Base-by-base conservation (phyloP, 2,329 filamentous ascomycete genomes). In the Fusarium sp. region DNA sequence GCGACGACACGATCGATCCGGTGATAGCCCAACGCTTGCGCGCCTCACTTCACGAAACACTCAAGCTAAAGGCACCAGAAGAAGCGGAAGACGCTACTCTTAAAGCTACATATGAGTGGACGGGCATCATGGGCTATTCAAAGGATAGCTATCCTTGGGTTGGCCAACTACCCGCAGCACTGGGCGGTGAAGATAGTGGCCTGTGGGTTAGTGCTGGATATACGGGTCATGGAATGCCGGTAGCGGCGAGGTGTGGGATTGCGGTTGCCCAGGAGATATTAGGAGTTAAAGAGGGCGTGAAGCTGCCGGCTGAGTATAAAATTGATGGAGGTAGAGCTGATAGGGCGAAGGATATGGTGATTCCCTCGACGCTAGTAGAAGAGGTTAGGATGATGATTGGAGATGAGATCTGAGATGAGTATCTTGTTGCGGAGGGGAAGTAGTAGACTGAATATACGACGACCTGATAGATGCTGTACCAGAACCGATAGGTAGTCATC, bases 91-190 rank as follows among this genome's bases (percentile, higher is more conserved):
- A 79, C 38, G 76, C 83, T 33, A 80, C 83, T 44, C 77, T 92
- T 21, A 74, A 80, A 22, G 84, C 86, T 11, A 79, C 85, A 31
- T 88, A 86, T 75, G 88, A 92, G 75, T 95, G 92, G 92, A 92
- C 91, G 3, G 92, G 92, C 0, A 91, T 94, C 70, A 94, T 94
- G 92, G 92, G 90, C 0, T 94, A 89, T 77, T 89, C 87, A 31
- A 81, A 88, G 8, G 92, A 94, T 76, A 81, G 85, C 0, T 78
- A 85, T 51, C 91, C 92, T 0, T 94, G 90, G 89, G 89, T 94
- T 3, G 92, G 92, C 0, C 78, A 80, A 11, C 86, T 94, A n/a
- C 89, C 89, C 1, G 79, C 79, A 36, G 73, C 76, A 7, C 69
- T 85, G 7, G 88, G 84, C n/a, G 81, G 78, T 19, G 75, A 62